phyloP scores from a whole-genome alignment of 805 yeast genomes.

The Lipomyces spencermartinsiae region DNA sequence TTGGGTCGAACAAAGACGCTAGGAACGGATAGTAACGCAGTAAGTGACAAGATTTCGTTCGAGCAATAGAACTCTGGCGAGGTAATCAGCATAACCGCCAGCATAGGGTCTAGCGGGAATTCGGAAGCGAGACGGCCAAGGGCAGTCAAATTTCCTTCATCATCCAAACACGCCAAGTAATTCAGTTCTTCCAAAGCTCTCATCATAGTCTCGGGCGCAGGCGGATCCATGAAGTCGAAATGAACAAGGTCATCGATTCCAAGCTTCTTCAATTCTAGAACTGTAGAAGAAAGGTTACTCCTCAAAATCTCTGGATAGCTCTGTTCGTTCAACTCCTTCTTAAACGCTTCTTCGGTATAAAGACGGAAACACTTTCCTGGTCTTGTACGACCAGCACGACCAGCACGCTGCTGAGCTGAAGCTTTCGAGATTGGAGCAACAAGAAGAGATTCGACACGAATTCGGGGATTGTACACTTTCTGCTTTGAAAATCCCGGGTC shows the following conservation, averaged over 20 bases:
- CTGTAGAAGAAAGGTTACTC: slow-evolving; percentile 89
- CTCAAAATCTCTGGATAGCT: slow-evolving; percentile 95
- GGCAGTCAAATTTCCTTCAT: slow-evolving; percentile 88
- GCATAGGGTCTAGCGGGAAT: slow-evolving; percentile 94
- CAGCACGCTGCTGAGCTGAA: slow-evolving; percentile 97
- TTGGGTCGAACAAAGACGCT: slow-evolving; percentile 94
- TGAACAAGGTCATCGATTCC: slow-evolving; percentile 96
- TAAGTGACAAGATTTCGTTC: slow-evolving; percentile 84
- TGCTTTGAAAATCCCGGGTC: slow-evolving; percentile 98
- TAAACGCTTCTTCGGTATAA: slow-evolving; percentile 95
- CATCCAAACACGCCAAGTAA: slow-evolving; percentile 86
- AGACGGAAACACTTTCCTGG: slow-evolving; percentile 97
- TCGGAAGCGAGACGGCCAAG: slow-evolving; percentile 89
- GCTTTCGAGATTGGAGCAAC: slow-evolving; percentile 98
- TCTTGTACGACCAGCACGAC: slow-evolving; percentile 99
- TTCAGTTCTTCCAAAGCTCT: slow-evolving; percentile 95
- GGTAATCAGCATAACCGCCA: slow-evolving; percentile 90
- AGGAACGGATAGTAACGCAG: slow-evolving; percentile 91
- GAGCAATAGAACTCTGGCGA: slow-evolving; percentile 87
- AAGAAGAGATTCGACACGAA: slow-evolving; percentile 89
- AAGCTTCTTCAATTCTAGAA: slow-evolving; percentile 87
- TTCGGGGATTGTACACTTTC: slow-evolving; percentile 94
- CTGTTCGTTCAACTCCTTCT: slow-evolving; percentile 91
- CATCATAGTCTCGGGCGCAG: slow-evolving; percentile 99
- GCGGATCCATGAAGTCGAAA: slow-evolving; percentile 99